A percentile compares a stretch with the other conserved stretches of the same genome.
These are phyloP conservation scores for Boechera stricta DNA, from an alignment of 345 rosid species.

Conservation along the genomic window DNA sequence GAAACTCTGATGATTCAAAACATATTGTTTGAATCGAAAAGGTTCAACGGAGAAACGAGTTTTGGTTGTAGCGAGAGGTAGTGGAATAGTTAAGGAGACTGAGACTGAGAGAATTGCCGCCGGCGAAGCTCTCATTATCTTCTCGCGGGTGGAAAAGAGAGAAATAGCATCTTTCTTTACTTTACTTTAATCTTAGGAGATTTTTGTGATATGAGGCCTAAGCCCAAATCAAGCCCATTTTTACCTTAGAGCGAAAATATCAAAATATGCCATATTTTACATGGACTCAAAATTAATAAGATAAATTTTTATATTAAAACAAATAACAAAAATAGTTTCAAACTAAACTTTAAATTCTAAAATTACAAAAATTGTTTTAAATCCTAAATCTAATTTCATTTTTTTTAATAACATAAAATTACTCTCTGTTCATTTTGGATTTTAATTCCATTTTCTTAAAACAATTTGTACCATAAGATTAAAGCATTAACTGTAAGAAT, in stretches of 20 bases:
- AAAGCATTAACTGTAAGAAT: too few relatives aligned
- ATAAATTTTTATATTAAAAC: too few relatives aligned
- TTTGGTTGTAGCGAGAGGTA: constrained; percentile 1
- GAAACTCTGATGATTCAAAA: not conserved
- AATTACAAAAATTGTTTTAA: too few relatives aligned
- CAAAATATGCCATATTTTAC: too few relatives aligned
- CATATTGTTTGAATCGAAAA: constrained; percentile 3
- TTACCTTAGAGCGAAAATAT: not conserved
- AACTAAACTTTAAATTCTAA: too few relatives aligned
- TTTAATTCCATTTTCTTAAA: too few relatives aligned
- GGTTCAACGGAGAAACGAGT: constrained; percentile 3
- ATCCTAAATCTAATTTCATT: too few relatives aligned
- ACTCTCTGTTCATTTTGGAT: too few relatives aligned
- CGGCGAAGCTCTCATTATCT: constrained; percentile 45
- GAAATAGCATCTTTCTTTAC: not conserved
- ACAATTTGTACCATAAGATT: too few relatives aligned
- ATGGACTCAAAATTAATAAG: too few relatives aligned
- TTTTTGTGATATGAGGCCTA: not conserved
- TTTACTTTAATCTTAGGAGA: not conserved
- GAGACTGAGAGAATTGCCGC: constrained; percentile 35
- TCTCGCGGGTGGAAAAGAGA: constrained; percentile 17
- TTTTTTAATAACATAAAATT: too few relatives aligned
- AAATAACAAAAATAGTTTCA: too few relatives aligned
- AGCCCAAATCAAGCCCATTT: constrained; percentile 19
- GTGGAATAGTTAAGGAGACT: constrained; percentile 30